Evolutionary conservation across 1,284 basidiomycete species (phyloP).

Genomic region (Stygiomarasmius scandens): DNA sequence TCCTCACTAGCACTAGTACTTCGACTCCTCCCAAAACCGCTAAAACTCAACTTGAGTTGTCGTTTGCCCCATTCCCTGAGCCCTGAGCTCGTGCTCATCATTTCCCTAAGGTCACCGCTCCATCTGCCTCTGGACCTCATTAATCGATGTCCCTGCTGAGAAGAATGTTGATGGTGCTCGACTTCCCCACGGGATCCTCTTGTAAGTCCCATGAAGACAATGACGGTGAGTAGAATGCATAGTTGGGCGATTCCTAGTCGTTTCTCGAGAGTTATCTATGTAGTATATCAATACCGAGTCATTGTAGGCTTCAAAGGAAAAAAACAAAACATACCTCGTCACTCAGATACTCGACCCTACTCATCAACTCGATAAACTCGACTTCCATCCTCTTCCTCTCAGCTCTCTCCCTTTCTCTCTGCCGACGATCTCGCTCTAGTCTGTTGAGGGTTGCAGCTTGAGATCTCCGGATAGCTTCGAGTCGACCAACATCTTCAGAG

Average conservation of each 20-base stretch:
- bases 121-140: not conserved
- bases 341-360: slow-evolving; percentile 69
- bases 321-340: slow-evolving; percentile 59
- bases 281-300: not conserved
- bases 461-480: slow-evolving; percentile 66
- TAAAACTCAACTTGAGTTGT: slow-evolving; percentile 57
- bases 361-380: slow-evolving; percentile 68
- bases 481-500: slow-evolving; percentile 80
- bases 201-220: slow-evolving; percentile 84
- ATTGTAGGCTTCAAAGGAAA: slow-evolving; percentile 1
- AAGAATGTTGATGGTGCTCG: slow-evolving; percentile 25
- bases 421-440: slow-evolving; percentile 52
- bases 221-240: slow-evolving; percentile 73
- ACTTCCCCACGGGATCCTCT: slow-evolving; percentile 67
- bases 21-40: slow-evolving; percentile 44
- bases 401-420: slow-evolving; percentile 70
- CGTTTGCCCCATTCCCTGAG: slow-evolving; percentile 56
- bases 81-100: not conserved
- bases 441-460: slow-evolving; percentile 65
- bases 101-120: not conserved
- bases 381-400: slow-evolving; percentile 65
- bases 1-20: slow-evolving; percentile 20
- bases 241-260: slow-evolving; percentile 83
- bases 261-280: slow-evolving; percentile 80
- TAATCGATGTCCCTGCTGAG: slow-evolving; percentile 30